Percentiles rank a stretch among this genome's conserved stretches.
These are phyloP conservation scores for Fusarium sp. DNA, from an alignment of 2,329 filamentous ascomycete species.

Conservation along the genomic window DNA sequence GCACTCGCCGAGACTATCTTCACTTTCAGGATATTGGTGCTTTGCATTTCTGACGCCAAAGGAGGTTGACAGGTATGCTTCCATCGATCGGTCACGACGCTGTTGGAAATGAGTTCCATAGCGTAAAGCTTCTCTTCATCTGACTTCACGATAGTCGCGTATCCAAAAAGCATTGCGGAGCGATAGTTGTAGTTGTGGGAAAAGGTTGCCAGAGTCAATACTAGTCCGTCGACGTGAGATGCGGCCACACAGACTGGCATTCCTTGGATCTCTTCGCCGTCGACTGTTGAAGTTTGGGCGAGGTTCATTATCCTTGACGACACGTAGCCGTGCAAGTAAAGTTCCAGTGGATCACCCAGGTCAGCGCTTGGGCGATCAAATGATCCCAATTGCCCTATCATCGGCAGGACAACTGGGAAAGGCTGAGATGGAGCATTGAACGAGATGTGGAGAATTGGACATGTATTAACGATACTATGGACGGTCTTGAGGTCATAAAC, in stretches of 20 bases:
- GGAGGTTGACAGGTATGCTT: conserved; percentile 76
- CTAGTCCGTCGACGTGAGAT: conserved; percentile 81
- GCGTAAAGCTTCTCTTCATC: conserved; percentile 80
- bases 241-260: conserved; percentile 80
- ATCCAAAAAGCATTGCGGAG: conserved; percentile 81
- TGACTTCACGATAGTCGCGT: conserved; percentile 74
- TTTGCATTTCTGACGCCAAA: conserved; percentile 78
- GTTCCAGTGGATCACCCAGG: conserved; percentile 74
- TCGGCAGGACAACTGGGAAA: conserved; percentile 83
- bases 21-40: conserved; percentile 79
- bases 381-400: conserved; percentile 87
- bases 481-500: conserved; percentile 79
- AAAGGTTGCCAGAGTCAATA: conserved; percentile 82
- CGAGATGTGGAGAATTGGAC: conserved; percentile 82
- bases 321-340: conserved; percentile 89
- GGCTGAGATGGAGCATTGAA: conserved; percentile 74
- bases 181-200: conserved; percentile 90
- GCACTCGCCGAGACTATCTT: conserved; percentile 77
- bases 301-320: conserved; percentile 81
- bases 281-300: conserved; percentile 48
- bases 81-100: conserved; percentile 77
- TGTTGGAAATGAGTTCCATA: conserved; percentile 82
- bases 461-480: conserved; percentile 80
- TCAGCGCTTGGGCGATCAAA: conserved; percentile 72
- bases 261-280: conserved; percentile 54